Evolutionary conservation across 192 early-diverging fungal genomes (phyloP).

Genomic region (Podila clonocystis): DNA sequence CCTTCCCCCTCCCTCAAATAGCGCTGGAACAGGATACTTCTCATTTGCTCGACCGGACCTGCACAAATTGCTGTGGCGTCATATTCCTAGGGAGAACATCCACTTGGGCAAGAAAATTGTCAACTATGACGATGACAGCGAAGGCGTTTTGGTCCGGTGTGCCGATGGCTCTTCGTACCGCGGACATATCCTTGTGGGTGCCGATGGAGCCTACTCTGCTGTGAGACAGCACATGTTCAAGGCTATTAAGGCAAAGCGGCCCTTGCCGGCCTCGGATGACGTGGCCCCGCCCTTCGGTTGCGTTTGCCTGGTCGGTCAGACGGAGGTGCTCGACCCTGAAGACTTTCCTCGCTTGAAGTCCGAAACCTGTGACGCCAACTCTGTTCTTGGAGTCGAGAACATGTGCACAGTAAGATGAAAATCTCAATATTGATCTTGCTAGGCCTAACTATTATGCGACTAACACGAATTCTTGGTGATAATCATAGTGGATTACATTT

Average conservation of each 20-base stretch:
- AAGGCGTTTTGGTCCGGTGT: neutral
- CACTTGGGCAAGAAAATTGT: slow-evolving; percentile 13
- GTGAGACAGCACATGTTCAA: slow-evolving; percentile 3
- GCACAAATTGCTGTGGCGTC: neutral
- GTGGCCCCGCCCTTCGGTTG: neutral
- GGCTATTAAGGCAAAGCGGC: neutral
- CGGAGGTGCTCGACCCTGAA: neutral
- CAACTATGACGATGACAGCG: neutral
- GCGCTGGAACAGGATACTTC: no score
- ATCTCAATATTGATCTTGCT: neutral
- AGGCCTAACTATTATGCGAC: neutral
- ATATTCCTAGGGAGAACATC: slow-evolving; percentile 15
- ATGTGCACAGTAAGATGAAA: neutral
- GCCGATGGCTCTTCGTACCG: neutral
- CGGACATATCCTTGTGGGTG: slow-evolving; percentile 9
- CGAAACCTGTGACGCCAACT: neutral
- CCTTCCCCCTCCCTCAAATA: neutral
- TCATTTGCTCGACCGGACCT: slow-evolving; percentile 10
- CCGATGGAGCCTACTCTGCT: slow-evolving; percentile 3
- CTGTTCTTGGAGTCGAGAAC: neutral
- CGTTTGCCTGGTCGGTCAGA: slow-evolving; percentile 1
- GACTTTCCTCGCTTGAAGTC: neutral
- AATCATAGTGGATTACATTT: neutral
- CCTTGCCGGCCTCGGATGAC: neutral
- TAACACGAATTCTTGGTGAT: neutral